phyloP scores from a whole-genome alignment of 2,329 filamentous ascomycete species.

The Scedosporium aurantiacum region DNA sequence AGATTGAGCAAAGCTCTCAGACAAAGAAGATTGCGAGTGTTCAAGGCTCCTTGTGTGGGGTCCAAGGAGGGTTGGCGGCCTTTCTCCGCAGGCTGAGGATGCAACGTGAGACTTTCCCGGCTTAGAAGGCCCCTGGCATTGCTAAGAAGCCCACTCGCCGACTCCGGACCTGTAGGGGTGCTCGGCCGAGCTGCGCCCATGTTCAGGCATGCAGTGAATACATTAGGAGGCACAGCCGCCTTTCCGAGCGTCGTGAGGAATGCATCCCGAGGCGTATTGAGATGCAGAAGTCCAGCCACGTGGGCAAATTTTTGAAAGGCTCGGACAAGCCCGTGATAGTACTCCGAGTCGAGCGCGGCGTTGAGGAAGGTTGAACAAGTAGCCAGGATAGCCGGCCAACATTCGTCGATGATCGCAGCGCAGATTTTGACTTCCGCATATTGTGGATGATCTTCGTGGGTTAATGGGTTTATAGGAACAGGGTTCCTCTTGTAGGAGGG shows the following conservation, averaged over 20 bases:
- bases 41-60: slow-evolving; percentile 46
- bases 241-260: slow-evolving; percentile 92
- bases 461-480: slow-evolving; percentile 74
- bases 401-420: slow-evolving; percentile 74
- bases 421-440: slow-evolving; percentile 63
- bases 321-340: slow-evolving; percentile 83
- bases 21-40: slow-evolving; percentile 82
- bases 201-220: slow-evolving; percentile 50
- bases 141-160: slow-evolving; percentile 47
- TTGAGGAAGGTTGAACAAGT: slow-evolving; percentile 94
- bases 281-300: slow-evolving; percentile 76
- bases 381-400: slow-evolving; percentile 91
- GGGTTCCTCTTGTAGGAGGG: slow-evolving; percentile 64
- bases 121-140: slow-evolving; percentile 64
- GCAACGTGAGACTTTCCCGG: slow-evolving; percentile 57
- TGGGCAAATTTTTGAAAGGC: slow-evolving; percentile 94
- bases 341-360: slow-evolving; percentile 81
- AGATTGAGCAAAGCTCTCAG: slow-evolving; percentile 86
- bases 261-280: slow-evolving; percentile 80
- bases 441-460: slow-evolving; percentile 60
- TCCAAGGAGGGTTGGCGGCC: slow-evolving; percentile 51
- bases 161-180: slow-evolving; percentile 36
- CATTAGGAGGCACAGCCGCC: slow-evolving; percentile 77
- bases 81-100: slow-evolving; percentile 45
- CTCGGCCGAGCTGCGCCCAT: slow-evolving; percentile 31